Evolutionary conservation across 805 yeast genomes (phyloP), one percentile per base, ranked within the genome.

Genomic region (Saccharomycopsis guyanensis): DNA sequence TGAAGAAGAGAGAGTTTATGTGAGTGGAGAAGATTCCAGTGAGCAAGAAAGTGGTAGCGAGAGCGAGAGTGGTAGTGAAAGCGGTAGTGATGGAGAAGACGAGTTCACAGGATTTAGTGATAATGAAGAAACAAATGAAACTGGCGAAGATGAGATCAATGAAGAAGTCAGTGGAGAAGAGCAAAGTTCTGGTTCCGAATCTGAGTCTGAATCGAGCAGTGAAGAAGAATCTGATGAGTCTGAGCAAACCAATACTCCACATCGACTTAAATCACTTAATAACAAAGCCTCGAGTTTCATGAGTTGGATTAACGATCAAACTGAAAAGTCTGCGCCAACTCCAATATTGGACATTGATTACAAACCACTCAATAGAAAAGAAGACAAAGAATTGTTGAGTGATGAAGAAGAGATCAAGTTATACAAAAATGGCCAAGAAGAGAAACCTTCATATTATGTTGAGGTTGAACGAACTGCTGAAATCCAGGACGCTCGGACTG

Each of bases 281-380:
- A 59, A 70, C 25, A 66, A 65, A 38, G 91, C 86, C 1, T 69
- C 71, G 32, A 74, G 78, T 15, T 93, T 93, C 69, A 86, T 85
- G 63, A 75, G 75, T 16, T 93, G 98, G 97, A 96, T 96, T 0
- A 85, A 81, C 54, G 64, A 72, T 31, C 85, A 84, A 57, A 75
- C 80, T 3, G 76, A 82, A 48, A 69, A 73, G 40, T 68, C 78
- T 3, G 75, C 70, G 2, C 68, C 75, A 2, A 70, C 67, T 1
- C 83, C 85, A 2, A 61, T 63, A 29, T 61, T 73, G 20, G 60
- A 70, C 13, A 69, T 69, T 18, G 66, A 75, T 15, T 78, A 79
- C 49, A 69, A 73, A 48, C 80, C 77, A 4, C 64, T 78, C 3
- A 70, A 74, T 0, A 76, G 89, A 40, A 68, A 72, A 12, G 95